A percentile compares a stretch with the other conserved stretches of the same genome.
Conservation (phyloP, 2,329 filamentous ascomycete genomes). For the Blumeria graminis region DNA sequence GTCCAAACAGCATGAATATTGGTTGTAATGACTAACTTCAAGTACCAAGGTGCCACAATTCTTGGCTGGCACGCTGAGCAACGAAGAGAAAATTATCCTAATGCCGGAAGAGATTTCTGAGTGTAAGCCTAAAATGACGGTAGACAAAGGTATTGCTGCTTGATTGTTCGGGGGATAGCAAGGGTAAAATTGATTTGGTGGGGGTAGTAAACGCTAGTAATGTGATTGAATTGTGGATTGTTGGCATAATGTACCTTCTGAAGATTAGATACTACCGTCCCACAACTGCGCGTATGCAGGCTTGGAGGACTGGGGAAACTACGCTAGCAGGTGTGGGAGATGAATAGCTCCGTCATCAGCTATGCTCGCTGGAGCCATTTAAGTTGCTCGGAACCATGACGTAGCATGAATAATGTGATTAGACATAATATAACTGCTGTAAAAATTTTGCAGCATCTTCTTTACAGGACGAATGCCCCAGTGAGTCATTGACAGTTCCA, state of each 20-base stretch:
- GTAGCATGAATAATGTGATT: no score
- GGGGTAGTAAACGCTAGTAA: neutral
- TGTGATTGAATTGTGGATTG: no score
- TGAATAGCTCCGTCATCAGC: no score
- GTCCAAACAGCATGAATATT: neutral
- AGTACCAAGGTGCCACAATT: conserved; percentile 19
- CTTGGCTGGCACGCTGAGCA: conserved; percentile 24
- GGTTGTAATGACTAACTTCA: neutral
- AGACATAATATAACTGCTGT: no score
- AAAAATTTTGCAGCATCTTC: no score
- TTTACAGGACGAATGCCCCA: no score
- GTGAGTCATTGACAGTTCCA: no score
- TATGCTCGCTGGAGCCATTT: no score
- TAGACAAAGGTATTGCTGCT: conserved; percentile 7
- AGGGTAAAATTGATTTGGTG: neutral
- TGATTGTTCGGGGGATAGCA: conserved; percentile 1
- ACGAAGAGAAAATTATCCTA: conserved; percentile 36
- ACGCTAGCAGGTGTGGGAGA: no score
- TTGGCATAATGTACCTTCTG: neutral
- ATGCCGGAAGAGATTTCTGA: conserved; percentile 35
- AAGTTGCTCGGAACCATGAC: no score
- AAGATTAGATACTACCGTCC: neutral
- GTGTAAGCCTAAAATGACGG: conserved; percentile 11
- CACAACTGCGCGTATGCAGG: neutral
- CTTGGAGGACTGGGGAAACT: no score